Evolutionary conservation across 768 basidiomycete species (phyloP), one percentile per base, ranked within the genome.

Genomic region (Naematelia encephala): DNA sequence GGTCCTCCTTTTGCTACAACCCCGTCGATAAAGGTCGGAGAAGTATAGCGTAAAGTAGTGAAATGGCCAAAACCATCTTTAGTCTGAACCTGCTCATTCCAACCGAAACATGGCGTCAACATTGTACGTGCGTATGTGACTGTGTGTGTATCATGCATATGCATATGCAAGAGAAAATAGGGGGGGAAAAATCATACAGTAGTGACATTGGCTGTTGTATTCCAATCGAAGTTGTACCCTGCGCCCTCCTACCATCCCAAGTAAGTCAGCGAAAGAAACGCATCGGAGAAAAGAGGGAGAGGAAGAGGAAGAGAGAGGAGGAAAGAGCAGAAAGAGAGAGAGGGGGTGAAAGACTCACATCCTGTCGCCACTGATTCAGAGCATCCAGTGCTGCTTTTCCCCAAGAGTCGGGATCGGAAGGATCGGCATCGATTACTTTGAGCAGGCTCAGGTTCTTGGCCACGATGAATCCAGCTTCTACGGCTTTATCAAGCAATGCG

Each of bases 391-490:
- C 67, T 27, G 66, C 69, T n/a, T 60, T 45, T 3, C 76, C 76
- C 75, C 75, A 77, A 42, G 69, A 66, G 1, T 29, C 61, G 14
- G 47, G 49, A 55, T 70, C 71, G 2, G 57, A 23, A 51, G 54
- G 65, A 10, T 49, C 59, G n/a, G 55, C 63, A 47, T 96, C 87
- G 11, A 96, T 83, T 58, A 94, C 87, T 19, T 82, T 70, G 30
- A 92, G 79, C 29, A 97, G 80, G 12, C 77, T 69, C 56, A 84
- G 82, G 69, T 86, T 89, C 19, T 75, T 64, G 1, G 83, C 79
- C 26, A 79, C 76, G 75, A 98, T 91, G 78, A 90, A 94, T 2
- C 89, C 89, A 13, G 83, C 83, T 23, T 81, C 74, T 52, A 90
- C 77, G 11, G 86, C 85, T 49, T 80, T 83, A 58, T 83, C 78